Evolutionary conservation across 1,284 basidiomycete species (phyloP), one percentile per base, ranked within the genome.

Genomic region (Schizophyllum commune): DNA sequence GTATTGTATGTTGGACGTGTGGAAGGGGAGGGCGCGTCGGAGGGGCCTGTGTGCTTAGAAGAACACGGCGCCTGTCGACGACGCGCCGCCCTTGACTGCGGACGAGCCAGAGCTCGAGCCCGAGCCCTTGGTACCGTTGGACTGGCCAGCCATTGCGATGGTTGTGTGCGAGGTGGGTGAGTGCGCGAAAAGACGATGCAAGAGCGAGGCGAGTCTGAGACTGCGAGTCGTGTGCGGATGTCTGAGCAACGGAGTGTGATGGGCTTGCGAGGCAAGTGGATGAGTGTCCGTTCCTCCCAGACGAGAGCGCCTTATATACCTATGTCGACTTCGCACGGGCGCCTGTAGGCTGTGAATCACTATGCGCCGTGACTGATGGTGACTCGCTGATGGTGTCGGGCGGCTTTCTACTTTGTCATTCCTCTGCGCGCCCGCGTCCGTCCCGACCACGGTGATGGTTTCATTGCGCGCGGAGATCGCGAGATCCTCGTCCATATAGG

Each of bases 31-130:
- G 20, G 11, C 19, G 53, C 11, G 15, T 13, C 20, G 53, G 58
- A 13, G 39, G 47, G 8, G 62, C 56, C 39, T 51, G 58, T 57
- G 60, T 33, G 61, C 58, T 74, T 67, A 84, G 72, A 83, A 83
- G 72, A 83, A 83, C 54, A 79, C 75, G 52, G 81, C 73, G 53
- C 75, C 81, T 21, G 73, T 76, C 27, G 74, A 68, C 53, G 76
- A 73, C 55, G 80, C 79, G 53, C 74, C 73, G 20, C 75, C 75
- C 59, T 74, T 77, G 58, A 83, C 75, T n/a, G 75, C 73, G 32
- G 72, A 47, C 39, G 75, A 71, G 32, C 72, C 71, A 64, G 73
- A 72, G 55, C 71, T 68, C 32, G 74, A 68, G 33, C 67, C 68
- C 22, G 69, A 70, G 65, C 76, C 73, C 58, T 75, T 75, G 55